These are phyloP conservation scores for Termitomyces sp. DNA, from an alignment of 768 basidiomycete species.

Conservation along the genomic window DNA sequence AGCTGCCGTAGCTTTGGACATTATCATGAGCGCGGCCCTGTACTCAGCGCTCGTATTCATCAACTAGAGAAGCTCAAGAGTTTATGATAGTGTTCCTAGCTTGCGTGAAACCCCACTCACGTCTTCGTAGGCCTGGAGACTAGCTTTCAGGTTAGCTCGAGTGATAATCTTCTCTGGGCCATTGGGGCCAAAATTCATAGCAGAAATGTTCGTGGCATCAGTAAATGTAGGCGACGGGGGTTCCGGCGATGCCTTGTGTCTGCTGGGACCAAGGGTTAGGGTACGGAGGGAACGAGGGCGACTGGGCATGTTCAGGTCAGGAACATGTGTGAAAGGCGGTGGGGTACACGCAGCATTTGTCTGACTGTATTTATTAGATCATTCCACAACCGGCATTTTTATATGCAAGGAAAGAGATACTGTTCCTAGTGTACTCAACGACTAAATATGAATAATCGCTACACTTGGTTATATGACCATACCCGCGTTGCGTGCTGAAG, in stretches of 20 bases:
- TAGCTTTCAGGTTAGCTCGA: constrained; percentile 68
- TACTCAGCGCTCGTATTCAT: constrained; percentile 74
- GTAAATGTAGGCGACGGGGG: constrained; percentile 85
- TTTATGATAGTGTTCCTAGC: not conserved
- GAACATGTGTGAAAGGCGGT: constrained; percentile 7
- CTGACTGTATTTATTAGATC: constrained; percentile 13
- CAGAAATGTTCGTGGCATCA: constrained; percentile 73
- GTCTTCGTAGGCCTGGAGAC: constrained; percentile 76
- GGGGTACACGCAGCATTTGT: constrained; percentile 7
- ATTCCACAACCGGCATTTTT: constrained; percentile 9
- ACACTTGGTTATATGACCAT: not conserved
- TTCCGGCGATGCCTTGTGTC: constrained; percentile 35
- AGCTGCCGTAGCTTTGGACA: constrained; percentile 78
- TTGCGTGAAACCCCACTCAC: constrained; percentile 35
- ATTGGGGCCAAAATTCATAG: constrained; percentile 67
- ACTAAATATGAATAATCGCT: not conserved
- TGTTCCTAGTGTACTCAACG: not conserved
- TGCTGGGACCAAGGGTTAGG: constrained; percentile 42
- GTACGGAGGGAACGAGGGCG: constrained; percentile 54
- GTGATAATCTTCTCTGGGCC: constrained; percentile 83
- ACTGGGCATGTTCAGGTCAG: constrained; percentile 35
- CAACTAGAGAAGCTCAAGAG: constrained; percentile 39
- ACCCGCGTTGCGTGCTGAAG: not conserved
- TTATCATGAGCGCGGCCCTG: constrained; percentile 70
- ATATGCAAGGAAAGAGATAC: not conserved